Evolutionary conservation across 345 rosid genomes (phyloP).

Genomic region (Kernera saxatilis): DNA sequence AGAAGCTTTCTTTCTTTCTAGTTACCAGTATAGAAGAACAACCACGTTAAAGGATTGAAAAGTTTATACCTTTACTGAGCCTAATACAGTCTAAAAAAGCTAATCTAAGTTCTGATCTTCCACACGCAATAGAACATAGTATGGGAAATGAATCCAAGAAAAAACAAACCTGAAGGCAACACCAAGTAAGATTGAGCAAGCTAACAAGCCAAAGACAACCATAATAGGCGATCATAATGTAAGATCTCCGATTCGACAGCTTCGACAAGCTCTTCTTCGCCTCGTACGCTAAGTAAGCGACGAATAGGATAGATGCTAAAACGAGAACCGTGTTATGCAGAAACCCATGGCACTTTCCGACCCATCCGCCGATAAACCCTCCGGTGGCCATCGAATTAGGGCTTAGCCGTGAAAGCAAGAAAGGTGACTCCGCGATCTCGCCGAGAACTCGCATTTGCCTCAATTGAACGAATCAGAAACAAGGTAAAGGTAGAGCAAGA

Average conservation of each 20-base stretch:
- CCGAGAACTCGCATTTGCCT: slow-evolving; percentile 32
- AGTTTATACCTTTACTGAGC: neutral
- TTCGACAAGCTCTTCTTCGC: slow-evolving; percentile 67
- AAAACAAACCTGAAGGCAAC: slow-evolving; percentile 67
- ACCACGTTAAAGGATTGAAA: neutral
- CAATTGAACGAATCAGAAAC: slow-evolving; percentile 1
- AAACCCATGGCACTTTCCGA: slow-evolving; percentile 79
- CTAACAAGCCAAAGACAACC: slow-evolving; percentile 88
- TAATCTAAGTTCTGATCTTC: neutral
- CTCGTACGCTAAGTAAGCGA: slow-evolving; percentile 62
- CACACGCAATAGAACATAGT: neutral
- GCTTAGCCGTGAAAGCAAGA: slow-evolving; percentile 28
- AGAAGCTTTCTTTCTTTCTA: neutral
- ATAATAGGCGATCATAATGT: slow-evolving; percentile 80
- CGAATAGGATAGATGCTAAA: slow-evolving; percentile 53
- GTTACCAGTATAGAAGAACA: neutral
- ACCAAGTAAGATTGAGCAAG: slow-evolving; percentile 92
- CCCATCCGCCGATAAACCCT: slow-evolving; percentile 50
- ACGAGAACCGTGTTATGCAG: slow-evolving; percentile 62
- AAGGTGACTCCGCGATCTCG: slow-evolving; percentile 28
- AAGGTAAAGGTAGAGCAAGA: neutral
- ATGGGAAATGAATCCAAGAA: neutral
- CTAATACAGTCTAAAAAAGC: neutral
- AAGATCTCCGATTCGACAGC: slow-evolving; percentile 79
- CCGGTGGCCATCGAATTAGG: slow-evolving; percentile 38